A percentile compares a stretch with the other conserved stretches of the same genome.
phyloP scores from a whole-genome alignment of 345 rosid genomes.

The Corchorus capsularis region DNA sequence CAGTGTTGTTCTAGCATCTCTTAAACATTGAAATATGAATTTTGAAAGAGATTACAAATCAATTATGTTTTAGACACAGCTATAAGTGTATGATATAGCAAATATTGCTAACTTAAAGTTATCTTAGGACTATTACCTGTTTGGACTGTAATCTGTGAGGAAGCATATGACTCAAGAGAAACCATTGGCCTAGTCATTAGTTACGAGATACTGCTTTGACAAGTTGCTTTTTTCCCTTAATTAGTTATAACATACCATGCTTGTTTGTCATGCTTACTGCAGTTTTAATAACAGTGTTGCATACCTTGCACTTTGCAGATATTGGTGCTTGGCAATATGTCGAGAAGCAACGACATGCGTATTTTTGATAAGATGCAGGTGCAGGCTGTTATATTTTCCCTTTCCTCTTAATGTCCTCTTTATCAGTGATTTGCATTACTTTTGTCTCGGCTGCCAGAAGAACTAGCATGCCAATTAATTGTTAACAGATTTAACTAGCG shows the following conservation, averaged over 20 bases:
- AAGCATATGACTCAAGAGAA: conserved; percentile 7
- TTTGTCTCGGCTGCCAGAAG: neutral
- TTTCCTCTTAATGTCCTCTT: neutral
- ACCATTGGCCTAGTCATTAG: neutral
- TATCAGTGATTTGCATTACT: neutral
- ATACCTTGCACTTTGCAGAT: conserved; percentile 59
- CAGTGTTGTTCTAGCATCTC: conserved; percentile 3
- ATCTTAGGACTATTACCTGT: neutral
- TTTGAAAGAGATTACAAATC: neutral
- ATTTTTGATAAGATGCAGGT: conserved; percentile 98
- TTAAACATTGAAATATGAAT: neutral
- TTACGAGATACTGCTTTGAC: neutral
- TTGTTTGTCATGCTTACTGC: neutral
- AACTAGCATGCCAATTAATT: neutral
- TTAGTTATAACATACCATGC: neutral
- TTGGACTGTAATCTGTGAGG: neutral
- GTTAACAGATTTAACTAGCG: conserved; percentile 5
- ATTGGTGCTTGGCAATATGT: conserved; percentile 89
- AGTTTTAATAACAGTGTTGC: neutral
- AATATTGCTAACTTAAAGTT: neutral
- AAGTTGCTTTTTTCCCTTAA: conserved; percentile 3
- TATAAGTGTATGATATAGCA: neutral
- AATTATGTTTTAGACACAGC: neutral
- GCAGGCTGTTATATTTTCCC: conserved; percentile 16
- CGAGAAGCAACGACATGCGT: conserved; percentile 82